These are phyloP conservation scores for Trichophyton equinum DNA, from an alignment of 2,329 filamentous ascomycete genomes.

Conservation along the genomic window DNA sequence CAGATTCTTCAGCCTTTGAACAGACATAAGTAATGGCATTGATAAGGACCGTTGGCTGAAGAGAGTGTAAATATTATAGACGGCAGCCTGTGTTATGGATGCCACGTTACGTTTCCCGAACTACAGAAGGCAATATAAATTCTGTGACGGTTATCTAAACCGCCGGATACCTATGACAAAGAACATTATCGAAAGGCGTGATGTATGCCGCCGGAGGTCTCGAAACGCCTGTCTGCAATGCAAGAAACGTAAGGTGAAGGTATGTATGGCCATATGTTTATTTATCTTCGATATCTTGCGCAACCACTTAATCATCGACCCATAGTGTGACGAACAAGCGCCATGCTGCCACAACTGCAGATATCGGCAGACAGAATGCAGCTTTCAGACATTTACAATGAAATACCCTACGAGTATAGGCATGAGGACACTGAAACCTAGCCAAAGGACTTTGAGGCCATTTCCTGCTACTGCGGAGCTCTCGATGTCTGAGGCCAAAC, in stretches of 20 bases:
- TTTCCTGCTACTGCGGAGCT: not conserved
- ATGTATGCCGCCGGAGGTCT: slow-evolving; percentile 5
- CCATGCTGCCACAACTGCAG: slow-evolving; percentile 13
- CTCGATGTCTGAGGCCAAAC: not conserved
- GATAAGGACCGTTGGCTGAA: no score
- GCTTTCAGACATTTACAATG: slow-evolving; percentile 5
- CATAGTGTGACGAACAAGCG: slow-evolving; percentile 13
- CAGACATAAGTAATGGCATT: no score
- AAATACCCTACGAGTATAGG: not conserved
- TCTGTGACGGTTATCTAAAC: not conserved
- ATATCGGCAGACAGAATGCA: slow-evolving; percentile 8
- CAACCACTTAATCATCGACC: not conserved
- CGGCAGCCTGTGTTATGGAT: no score
- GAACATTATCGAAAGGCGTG: not conserved
- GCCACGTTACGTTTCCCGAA: no score
- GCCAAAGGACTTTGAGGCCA: not conserved
- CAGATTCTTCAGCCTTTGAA: no score
- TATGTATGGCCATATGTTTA: not conserved
- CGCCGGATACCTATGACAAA: not conserved
- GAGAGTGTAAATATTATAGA: no score
- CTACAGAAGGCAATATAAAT: no score
- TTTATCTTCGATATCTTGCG: not conserved
- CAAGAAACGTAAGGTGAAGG: slow-evolving; percentile 14
- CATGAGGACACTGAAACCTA: not conserved
- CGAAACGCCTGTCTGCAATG: slow-evolving; percentile 13